Conservation (phyloP, 192 early-diverging fungal genomes). For the Linnemannia schmuckeri region DNA sequence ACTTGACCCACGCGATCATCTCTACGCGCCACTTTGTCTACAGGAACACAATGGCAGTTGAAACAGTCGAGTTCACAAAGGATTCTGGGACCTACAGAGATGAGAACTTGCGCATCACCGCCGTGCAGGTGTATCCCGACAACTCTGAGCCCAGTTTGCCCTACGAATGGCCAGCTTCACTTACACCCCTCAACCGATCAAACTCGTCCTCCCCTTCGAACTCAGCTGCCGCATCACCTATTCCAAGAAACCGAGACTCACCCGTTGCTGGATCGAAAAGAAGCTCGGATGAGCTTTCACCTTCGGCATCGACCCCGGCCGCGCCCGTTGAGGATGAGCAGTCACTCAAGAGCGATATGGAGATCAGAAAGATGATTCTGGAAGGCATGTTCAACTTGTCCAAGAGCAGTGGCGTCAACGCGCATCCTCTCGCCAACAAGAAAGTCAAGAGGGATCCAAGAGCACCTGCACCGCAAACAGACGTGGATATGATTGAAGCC, state of each 20-base stretch:
- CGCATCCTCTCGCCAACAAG: constrained; percentile 8
- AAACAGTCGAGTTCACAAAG: constrained; percentile 68
- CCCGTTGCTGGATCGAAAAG: constrained; percentile 25
- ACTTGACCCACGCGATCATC: constrained; percentile 84
- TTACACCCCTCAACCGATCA: neutral
- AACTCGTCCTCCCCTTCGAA: neutral
- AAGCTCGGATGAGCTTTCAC: constrained; percentile 13
- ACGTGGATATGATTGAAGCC: constrained; percentile 29
- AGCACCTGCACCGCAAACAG: constrained; percentile 20
- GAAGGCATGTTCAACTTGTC: constrained; percentile 36
- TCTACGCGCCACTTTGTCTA: constrained; percentile 83
- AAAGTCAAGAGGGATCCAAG: constrained; percentile 25
- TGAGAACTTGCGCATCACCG: constrained; percentile 73
- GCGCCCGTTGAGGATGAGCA: neutral
- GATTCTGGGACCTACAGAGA: constrained; percentile 66
- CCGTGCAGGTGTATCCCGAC: constrained; percentile 77
- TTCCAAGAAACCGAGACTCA: neutral
- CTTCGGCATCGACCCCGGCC: neutral
- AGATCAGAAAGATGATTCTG: constrained; percentile 28
- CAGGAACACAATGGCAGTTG: constrained; percentile 62
- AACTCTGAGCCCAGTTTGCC: constrained; percentile 26
- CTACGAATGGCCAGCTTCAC: neutral
- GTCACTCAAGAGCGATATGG: too few species aligned
- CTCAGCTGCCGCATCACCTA: constrained; percentile 3
- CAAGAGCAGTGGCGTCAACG: neutral